Evolutionary conservation across 1,139 yeast genomes (phyloP).

Genomic region (Sugiyamaella japonica): DNA sequence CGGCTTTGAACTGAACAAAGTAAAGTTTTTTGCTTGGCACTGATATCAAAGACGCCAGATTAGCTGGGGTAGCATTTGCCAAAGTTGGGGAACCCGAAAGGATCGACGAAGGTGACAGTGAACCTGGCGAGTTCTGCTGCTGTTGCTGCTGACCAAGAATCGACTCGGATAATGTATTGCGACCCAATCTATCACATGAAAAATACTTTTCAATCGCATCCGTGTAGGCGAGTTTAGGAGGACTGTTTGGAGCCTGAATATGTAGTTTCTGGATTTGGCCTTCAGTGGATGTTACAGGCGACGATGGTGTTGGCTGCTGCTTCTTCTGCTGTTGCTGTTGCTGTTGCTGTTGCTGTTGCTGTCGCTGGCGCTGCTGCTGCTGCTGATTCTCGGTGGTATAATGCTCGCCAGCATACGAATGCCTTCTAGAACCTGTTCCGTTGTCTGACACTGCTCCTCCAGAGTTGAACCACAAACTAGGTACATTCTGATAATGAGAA

Average conservation of each 20-base stretch:
- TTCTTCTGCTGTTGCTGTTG: conserved; percentile 10
- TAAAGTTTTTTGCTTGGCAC: conserved; percentile 47
- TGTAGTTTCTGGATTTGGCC: conserved; percentile 4
- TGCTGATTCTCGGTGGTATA: conserved; percentile 14
- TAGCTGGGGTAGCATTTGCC: conserved; percentile 19
- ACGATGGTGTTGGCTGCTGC: neutral
- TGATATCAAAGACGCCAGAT: conserved; percentile 29
- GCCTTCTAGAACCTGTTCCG: conserved; percentile 26
- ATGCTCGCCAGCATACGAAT: conserved; percentile 33
- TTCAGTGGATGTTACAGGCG: conserved; percentile 7
- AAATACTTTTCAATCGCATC: conserved; percentile 30
- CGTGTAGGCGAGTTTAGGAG: conserved; percentile 10
- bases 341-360: conserved; percentile 8
- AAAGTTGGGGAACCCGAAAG: conserved; percentile 16
- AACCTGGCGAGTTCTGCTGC: conserved; percentile 3
- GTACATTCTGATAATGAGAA: conserved; percentile 9
- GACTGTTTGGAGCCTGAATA: conserved; percentile 10
- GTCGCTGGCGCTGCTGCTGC: conserved; percentile 15
- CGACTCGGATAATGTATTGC: conserved; percentile 25
- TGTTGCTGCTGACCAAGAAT: conserved; percentile 17
- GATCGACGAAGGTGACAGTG: conserved; percentile 8
- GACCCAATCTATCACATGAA: conserved; percentile 29
- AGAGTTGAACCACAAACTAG: conserved; percentile 12
- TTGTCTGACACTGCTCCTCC: neutral
- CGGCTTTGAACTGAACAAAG: conserved; percentile 81